A percentile compares a stretch with the other conserved stretches of the same genome.
Conservation (phyloP, 805 yeast species). For the Myxozyma udenii region DNA sequence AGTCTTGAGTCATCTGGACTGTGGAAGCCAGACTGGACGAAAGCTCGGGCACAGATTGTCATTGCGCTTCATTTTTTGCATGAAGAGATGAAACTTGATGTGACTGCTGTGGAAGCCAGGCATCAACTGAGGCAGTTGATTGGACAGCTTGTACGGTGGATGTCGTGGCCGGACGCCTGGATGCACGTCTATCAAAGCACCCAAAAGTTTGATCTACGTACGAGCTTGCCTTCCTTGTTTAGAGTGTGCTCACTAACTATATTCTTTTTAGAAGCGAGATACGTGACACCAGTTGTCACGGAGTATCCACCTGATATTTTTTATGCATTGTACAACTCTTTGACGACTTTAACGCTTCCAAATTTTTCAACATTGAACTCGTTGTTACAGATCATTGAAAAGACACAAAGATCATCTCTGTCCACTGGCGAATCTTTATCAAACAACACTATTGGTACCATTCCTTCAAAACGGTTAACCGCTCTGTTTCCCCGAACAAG, state of each 20-base stretch:
- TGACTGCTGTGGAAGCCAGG: conserved; percentile 25
- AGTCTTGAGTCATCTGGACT: neutral
- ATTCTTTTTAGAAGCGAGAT: conserved; percentile 4
- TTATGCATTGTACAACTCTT: neutral
- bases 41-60: conserved; percentile 39
- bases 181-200: conserved; percentile 8
- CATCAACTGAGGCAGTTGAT: conserved; percentile 52
- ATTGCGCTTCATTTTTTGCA: conserved; percentile 70
- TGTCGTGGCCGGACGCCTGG: conserved; percentile 75
- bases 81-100: conserved; percentile 68
- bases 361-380: neutral
- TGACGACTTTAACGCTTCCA: neutral
- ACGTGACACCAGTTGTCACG: conserved; percentile 1
- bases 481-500: conserved; percentile 8
- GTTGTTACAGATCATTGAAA: neutral
- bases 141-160: conserved; percentile 60
- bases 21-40: conserved; percentile 2
- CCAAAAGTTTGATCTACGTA: neutral
- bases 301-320: conserved; percentile 16
- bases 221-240: conserved; percentile 35
- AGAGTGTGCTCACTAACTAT: conserved; percentile 5
- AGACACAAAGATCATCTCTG: neutral
- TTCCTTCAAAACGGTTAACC: neutral
- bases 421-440: neutral
- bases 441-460: neutral